Percentiles rank a stretch among this genome's conserved stretches.
These are phyloP conservation scores for Penicillium brasilianum DNA, from an alignment of 2,329 filamentous ascomycete species.

Conservation along the genomic window DNA sequence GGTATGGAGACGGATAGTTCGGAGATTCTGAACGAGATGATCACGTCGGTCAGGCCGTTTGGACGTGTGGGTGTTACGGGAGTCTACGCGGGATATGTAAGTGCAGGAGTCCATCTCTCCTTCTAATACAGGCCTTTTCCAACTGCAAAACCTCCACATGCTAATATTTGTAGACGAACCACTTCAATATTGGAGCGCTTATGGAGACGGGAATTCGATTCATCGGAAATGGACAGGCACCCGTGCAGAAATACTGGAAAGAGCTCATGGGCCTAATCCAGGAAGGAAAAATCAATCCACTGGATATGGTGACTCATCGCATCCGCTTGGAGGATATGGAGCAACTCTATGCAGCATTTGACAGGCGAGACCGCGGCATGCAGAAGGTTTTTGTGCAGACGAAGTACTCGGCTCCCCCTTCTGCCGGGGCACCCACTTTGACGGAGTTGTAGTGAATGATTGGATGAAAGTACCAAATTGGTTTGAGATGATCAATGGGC, in stretches of 20 bases:
- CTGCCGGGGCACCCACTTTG: conserved; percentile 56
- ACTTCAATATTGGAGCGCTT: conserved; percentile 79
- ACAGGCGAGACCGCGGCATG: conserved; percentile 63
- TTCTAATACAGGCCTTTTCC: no score
- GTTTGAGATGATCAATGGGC: neutral
- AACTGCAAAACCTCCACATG: neutral
- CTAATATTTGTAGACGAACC: conserved; percentile 54
- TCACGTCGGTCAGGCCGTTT: conserved; percentile 59
- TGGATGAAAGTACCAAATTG: neutral
- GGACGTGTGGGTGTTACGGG: conserved; percentile 79
- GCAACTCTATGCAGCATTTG: conserved; percentile 68
- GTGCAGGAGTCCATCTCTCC: no score
- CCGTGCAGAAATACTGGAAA: conserved; percentile 83
- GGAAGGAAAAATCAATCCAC: conserved; percentile 64
- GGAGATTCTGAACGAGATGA: conserved; percentile 62
- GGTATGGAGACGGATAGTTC: conserved; percentile 84
- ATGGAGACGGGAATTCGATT: conserved; percentile 84
- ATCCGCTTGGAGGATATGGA: conserved; percentile 74
- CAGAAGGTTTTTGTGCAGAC: conserved; percentile 79
- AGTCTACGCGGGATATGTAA: conserved; percentile 62
- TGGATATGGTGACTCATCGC: conserved; percentile 80
- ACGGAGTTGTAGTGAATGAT: conserved; percentile 41
- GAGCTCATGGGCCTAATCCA: conserved; percentile 68
- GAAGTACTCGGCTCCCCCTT: conserved; percentile 59
- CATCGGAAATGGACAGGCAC: conserved; percentile 69